Evolutionary conservation across 345 rosid species (phyloP).

Genomic region (Combretum micranthum): DNA sequence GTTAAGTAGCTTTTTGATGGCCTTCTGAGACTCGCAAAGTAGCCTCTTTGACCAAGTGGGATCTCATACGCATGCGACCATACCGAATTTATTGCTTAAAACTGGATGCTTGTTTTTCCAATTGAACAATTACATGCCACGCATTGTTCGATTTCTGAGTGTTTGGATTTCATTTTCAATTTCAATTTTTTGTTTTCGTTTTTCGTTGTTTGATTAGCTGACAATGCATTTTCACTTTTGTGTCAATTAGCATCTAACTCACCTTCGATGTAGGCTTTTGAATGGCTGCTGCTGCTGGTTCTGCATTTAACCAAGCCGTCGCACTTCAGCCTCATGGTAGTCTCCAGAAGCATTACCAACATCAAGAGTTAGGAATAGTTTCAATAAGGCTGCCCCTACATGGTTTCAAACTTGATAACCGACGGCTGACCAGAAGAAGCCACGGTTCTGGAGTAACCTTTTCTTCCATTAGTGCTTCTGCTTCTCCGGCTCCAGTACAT

Average conservation of each 20-base stretch:
- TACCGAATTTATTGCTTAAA: too few relatives aligned
- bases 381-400: conserved; percentile 23
- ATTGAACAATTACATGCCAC: too few relatives aligned
- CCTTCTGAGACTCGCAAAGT: too few relatives aligned
- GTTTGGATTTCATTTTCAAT: too few relatives aligned
- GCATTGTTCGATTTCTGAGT: too few relatives aligned
- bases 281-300: conserved; percentile 58
- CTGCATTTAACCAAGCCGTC: conserved; percentile 44
- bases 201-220: not conserved
- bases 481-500: conserved; percentile 44
- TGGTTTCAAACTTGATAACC: conserved; percentile 25
- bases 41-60: too few relatives aligned
- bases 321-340: conserved; percentile 27
- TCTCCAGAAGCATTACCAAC: conserved; percentile 24
- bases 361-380: conserved; percentile 21
- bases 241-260: too few relatives aligned
- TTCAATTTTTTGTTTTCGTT: not conserved
- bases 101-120: too few relatives aligned
- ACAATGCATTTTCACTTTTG: too few relatives aligned
- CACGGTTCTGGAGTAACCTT: conserved; percentile 18
- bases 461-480: conserved; percentile 36
- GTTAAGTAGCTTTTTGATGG: too few relatives aligned
- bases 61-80: too few relatives aligned
- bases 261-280: conserved; percentile 27
- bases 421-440: conserved; percentile 18